Evolutionary conservation across 345 rosid genomes (phyloP).

Genomic region (Noccaea caerulescens): DNA sequence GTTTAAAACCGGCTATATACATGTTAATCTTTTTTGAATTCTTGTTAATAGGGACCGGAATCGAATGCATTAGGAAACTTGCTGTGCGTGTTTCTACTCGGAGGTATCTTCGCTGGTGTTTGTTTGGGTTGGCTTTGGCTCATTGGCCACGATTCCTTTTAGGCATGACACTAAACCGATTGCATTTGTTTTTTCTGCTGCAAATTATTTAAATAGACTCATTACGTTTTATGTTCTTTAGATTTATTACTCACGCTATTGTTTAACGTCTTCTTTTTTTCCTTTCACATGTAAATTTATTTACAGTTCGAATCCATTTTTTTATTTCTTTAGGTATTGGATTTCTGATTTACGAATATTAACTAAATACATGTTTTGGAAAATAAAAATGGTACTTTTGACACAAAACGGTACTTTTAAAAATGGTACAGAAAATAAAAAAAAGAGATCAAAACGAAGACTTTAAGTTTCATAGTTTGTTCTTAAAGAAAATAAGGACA

Average conservation of each 20-base stretch:
- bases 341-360: neutral
- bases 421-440: neutral
- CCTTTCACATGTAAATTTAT: neutral
- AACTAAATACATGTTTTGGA: too few relatives aligned
- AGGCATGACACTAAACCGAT: neutral
- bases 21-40: neutral
- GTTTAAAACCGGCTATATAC: neutral
- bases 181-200: neutral
- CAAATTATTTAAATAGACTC: neutral
- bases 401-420: too few relatives aligned
- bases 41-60: conserved; percentile 40
- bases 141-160: conserved; percentile 53
- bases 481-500: neutral
- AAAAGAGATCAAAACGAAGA: neutral
- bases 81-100: conserved; percentile 41
- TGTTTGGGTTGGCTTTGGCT: conserved; percentile 49
- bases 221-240: neutral
- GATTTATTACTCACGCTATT: neutral
- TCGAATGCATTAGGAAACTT: conserved; percentile 43
- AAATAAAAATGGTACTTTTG: too few relatives aligned
- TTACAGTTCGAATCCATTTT: neutral
- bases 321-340: neutral
- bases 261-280: neutral
- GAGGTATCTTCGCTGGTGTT: conserved; percentile 45
- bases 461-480: neutral